Base-by-base conservation (phyloP, 2,329 filamentous ascomycete species). In the Neodidymelliopsis sp. region DNA sequence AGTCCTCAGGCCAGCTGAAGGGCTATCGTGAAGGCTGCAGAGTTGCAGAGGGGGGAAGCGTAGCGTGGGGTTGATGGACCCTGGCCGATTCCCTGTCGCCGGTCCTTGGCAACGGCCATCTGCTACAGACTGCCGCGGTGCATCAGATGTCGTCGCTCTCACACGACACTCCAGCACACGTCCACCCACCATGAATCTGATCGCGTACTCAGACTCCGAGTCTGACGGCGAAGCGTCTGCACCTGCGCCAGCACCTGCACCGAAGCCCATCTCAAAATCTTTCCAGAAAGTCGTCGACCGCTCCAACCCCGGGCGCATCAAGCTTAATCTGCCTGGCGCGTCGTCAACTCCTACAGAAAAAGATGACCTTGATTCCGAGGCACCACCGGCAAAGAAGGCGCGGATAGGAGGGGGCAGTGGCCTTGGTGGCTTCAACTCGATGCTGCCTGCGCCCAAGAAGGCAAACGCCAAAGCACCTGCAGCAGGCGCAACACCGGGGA, bases 241-340 rank as follows among this genome's bases (percentile, higher is more conserved):
- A 33, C 40, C 71, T 56, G 57, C 70, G 42, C 24, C 42, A 15
- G 37, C 22, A 18, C 48, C 63, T 66, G 64, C 73, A 20, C 68
- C 77, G 83, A 74, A 62, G 55, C 68, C 59, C 45, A 71, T 49
- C 57, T 57, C 70, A 35, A 77, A 90, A 71, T 82, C 87, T 50
- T 88, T 91, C 67, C 87, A 88, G 65, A 92, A 91, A 72, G 84
- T 94, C 45, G 84, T 96, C 73, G 88, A 94, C 74, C 84, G 88
- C 69, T 83, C 86, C 45, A 91, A 91, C 68, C 85, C 89, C 6
- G 85, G 88, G 73, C 95, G 92, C 74, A 95, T 97, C 73, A 81
- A 87, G 67, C 85, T 97, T 71, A 90, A 82, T 60, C 82, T 97
- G 11, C 86, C 90, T 3, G 79, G 83, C 15, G 71, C 81, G 54